These are phyloP conservation scores for Closterium sp. DNA, from an alignment of 139 green algal genomes.

Conservation along the genomic window DNA sequence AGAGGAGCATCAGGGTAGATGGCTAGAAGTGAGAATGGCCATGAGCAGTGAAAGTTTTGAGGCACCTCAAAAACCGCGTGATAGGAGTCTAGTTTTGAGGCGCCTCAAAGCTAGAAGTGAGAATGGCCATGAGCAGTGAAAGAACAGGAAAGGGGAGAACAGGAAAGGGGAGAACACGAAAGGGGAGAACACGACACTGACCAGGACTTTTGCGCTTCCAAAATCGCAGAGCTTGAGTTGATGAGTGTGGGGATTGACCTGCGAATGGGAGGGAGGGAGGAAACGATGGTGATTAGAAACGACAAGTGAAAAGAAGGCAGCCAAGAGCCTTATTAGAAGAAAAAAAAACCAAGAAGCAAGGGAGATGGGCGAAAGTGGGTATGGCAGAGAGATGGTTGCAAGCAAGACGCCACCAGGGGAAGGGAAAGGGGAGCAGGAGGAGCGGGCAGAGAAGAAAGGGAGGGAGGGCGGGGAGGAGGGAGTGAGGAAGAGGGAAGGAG, in stretches of 20 bases:
- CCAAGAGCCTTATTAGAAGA: no score
- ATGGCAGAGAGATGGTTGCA: no score
- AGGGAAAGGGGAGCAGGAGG: background rate
- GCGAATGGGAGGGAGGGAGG: background rate
- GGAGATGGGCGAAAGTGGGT: no score
- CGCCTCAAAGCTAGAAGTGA: no score
- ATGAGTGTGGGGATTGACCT: conserved; percentile 85
- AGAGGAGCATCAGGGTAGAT: background rate
- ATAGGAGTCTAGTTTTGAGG: no score
- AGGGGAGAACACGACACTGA: conserved; percentile 1
- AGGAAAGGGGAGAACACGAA: background rate
- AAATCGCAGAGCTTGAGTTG: conserved; percentile 99
- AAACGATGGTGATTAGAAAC: background rate
- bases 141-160: background rate
- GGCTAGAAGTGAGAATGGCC: no score
- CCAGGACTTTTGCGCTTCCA: conserved; percentile 88
- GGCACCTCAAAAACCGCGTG: no score
- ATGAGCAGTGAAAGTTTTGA: no score
- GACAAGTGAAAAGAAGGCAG: background rate
- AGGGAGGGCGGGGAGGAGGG: background rate
- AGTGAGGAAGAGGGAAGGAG: background rate
- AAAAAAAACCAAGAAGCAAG: background rate
- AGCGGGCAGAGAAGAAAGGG: background rate
- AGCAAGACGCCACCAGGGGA: no score
- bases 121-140: no score